These are phyloP conservation scores for Taiozyma onychis DNA, from an alignment of 1,139 yeast genomes.

Conservation along the genomic window DNA sequence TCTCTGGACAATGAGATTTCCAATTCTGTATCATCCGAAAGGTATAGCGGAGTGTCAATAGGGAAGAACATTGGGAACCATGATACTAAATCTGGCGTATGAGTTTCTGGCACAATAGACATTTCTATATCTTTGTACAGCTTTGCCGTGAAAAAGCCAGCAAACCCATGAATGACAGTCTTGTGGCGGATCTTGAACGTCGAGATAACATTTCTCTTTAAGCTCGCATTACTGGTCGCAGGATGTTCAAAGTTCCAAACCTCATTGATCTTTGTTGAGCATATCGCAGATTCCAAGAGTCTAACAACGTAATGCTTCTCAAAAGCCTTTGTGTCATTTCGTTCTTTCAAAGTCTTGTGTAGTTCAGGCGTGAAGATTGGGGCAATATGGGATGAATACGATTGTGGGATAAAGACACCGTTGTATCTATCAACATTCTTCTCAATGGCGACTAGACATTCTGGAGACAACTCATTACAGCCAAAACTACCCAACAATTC, in stretches of 20 bases:
- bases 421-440: conserved; percentile 17
- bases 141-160: conserved; percentile 68
- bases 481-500: conserved; percentile 90
- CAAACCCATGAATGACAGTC: conserved; percentile 61
- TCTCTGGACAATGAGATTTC: conserved; percentile 40
- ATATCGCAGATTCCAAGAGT: conserved; percentile 44
- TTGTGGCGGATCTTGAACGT: conserved; percentile 34
- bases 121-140: conserved; percentile 55
- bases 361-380: conserved; percentile 60
- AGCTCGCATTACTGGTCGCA: conserved; percentile 8
- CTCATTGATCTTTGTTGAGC: conserved; percentile 35
- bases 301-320: conserved; percentile 59
- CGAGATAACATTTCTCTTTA: conserved; percentile 27
- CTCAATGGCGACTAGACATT: conserved; percentile 45
- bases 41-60: conserved; percentile 40
- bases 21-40: conserved; percentile 49
- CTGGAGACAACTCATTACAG: conserved; percentile 86
- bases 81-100: conserved; percentile 52
- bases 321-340: conserved; percentile 24
- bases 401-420: conserved; percentile 54
- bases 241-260: conserved; percentile 57
- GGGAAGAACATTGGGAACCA: conserved; percentile 83
- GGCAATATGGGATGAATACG: conserved; percentile 52
- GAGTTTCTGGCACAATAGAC: conserved; percentile 46
- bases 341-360: conserved; percentile 28